Conservation (phyloP, 2,329 filamentous ascomycete species). For the Microsporum audouinii region DNA sequence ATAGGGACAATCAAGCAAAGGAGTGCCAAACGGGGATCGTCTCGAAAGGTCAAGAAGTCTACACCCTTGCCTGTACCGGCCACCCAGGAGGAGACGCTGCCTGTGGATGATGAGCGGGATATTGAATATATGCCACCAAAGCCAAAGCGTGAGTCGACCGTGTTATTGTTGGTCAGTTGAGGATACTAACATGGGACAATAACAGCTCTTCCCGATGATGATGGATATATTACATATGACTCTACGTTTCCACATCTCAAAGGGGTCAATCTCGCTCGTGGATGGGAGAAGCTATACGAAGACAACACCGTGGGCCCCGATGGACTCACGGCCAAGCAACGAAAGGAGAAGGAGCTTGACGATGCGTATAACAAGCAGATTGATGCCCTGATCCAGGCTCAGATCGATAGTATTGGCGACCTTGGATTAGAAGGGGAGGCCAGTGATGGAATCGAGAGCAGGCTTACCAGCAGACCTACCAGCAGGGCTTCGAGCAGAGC, state of each 20-base stretch:
- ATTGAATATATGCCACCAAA: constrained; percentile 82
- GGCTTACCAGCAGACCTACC: background rate
- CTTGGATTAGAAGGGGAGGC: constrained; percentile 33
- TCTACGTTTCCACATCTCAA: constrained; percentile 43
- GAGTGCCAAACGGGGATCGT: constrained; percentile 47
- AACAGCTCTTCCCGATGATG: constrained; percentile 37
- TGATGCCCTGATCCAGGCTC: constrained; percentile 56
- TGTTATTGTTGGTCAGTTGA: background rate
- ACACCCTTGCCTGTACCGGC: constrained; percentile 15
- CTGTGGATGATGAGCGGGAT: constrained; percentile 53
- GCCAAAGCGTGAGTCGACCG: constrained; percentile 38
- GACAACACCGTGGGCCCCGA: constrained; percentile 39
- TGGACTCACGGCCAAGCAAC: constrained; percentile 53
- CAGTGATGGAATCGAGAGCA: constrained; percentile 39
- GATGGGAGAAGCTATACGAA: constrained; percentile 39
- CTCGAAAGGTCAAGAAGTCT: constrained; percentile 49
- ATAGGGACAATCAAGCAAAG: constrained; percentile 48
- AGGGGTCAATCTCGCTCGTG: constrained; percentile 43
- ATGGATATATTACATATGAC: constrained; percentile 37
- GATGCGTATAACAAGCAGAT: constrained; percentile 52
- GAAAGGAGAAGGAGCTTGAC: constrained; percentile 56
- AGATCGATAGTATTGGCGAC: constrained; percentile 54
- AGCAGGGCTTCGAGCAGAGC: no score
- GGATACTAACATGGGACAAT: constrained; percentile 32
- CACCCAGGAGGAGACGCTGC: constrained; percentile 23